Conservation (phyloP, 2,329 filamentous ascomycete genomes). For the Fusarium annulatum region DNA sequence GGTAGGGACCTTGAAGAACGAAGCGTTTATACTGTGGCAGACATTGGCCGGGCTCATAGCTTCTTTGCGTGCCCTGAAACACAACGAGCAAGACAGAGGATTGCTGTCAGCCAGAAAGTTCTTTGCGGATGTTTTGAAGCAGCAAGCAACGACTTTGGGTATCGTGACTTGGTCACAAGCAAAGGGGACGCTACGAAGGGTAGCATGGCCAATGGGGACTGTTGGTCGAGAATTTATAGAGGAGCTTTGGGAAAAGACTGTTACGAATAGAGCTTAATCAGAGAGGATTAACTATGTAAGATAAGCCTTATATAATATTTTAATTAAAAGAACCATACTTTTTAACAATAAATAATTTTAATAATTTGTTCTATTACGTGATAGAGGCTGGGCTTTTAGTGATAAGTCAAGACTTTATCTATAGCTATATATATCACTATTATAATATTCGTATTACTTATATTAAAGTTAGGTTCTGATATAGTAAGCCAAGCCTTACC, state of each 20-base stretch:
- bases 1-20: neutral
- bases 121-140: neutral
- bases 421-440: too few relatives aligned
- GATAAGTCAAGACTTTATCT: too few relatives aligned
- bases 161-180: neutral
- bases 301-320: too few relatives aligned
- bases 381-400: too few relatives aligned
- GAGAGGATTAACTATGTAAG: too few relatives aligned
- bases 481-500: neutral
- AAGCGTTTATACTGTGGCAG: neutral
- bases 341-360: too few relatives aligned
- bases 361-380: too few relatives aligned
- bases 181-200: neutral
- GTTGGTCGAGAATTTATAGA: neutral
- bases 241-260: conserved; percentile 8
- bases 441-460: too few relatives aligned
- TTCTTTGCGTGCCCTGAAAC: neutral
- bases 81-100: neutral
- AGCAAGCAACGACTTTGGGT: neutral
- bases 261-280: too few relatives aligned
- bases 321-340: too few relatives aligned
- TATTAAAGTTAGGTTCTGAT: too few relatives aligned
- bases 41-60: neutral
- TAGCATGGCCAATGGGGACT: neutral
- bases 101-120: neutral